These are phyloP conservation scores for Fusarium poae DNA, from an alignment of 2,329 filamentous ascomycete genomes.

Conservation along the genomic window DNA sequence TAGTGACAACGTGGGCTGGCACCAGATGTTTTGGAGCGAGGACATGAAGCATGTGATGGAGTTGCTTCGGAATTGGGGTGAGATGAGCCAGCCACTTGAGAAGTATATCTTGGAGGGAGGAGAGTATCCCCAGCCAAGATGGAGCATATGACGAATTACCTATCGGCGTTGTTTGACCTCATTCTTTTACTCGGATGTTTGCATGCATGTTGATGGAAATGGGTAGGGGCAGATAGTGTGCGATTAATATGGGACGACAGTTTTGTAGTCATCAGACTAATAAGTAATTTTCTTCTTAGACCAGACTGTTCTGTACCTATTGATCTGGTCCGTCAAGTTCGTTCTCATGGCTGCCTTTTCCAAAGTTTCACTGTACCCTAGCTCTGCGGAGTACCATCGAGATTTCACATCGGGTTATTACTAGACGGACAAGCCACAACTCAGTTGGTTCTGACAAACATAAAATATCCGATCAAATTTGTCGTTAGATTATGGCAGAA, in stretches of 20 bases:
- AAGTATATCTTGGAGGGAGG: slow-evolving; percentile 37
- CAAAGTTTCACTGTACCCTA: neutral
- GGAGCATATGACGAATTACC: slow-evolving; percentile 8
- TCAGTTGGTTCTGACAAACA: neutral
- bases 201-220: neutral
- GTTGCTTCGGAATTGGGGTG: slow-evolving; percentile 1
- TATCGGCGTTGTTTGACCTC: neutral
- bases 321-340: neutral
- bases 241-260: neutral
- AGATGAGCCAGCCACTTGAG: slow-evolving; percentile 26
- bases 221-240: neutral
- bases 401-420: neutral
- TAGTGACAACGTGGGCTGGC: slow-evolving; percentile 28
- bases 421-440: neutral
- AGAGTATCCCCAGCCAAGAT: slow-evolving; percentile 32
- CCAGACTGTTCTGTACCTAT: neutral
- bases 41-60: neutral
- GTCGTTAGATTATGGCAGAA: neutral
- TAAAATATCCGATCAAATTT: neutral
- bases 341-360: neutral
- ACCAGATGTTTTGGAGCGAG: slow-evolving; percentile 26
- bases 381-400: neutral
- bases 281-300: neutral
- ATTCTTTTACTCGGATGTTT: neutral
- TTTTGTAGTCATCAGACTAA: neutral